Evolutionary conservation across 2,329 filamentous ascomycete species (phyloP).

Genomic region (Diaporthe eres): DNA sequence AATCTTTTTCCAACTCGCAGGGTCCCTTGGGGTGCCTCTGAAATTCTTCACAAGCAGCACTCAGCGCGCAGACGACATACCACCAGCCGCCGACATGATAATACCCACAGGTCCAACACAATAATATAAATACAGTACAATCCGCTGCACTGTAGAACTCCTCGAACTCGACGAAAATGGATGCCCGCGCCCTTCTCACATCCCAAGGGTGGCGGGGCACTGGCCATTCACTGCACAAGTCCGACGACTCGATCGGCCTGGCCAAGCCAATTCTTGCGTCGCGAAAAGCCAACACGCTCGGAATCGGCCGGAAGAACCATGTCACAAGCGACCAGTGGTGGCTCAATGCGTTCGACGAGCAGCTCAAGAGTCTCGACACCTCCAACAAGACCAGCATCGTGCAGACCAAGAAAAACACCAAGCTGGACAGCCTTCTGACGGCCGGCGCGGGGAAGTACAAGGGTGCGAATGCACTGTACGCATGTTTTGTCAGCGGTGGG

Average conservation of each 20-base stretch:
- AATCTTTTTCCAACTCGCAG: slow-evolving; percentile 35
- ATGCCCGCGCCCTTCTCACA: slow-evolving; percentile 86
- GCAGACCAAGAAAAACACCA: slow-evolving; percentile 67
- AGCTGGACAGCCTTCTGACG: slow-evolving; percentile 68
- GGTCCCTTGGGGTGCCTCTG: background rate
- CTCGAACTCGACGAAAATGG: slow-evolving; percentile 67
- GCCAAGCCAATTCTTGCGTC: slow-evolving; percentile 86
- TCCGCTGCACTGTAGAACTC: slow-evolving; percentile 1
- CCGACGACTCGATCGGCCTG: slow-evolving; percentile 80
- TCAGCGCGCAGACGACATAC: background rate
- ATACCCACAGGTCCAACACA: background rate
- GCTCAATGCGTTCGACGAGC: slow-evolving; percentile 94
- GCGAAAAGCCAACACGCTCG: slow-evolving; percentile 84
- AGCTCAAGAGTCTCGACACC: slow-evolving; percentile 83
- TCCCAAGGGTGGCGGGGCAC: slow-evolving; percentile 91
- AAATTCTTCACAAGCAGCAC: background rate
- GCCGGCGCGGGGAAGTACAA: slow-evolving; percentile 71
- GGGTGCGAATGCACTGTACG: slow-evolving; percentile 77
- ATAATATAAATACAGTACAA: slow-evolving; percentile 16
- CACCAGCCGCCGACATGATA: slow-evolving; percentile 28
- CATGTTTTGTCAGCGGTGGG: slow-evolving; percentile 87
- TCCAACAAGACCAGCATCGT: slow-evolving; percentile 68
- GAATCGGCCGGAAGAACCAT: slow-evolving; percentile 82
- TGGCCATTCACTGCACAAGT: slow-evolving; percentile 88
- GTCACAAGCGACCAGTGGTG: slow-evolving; percentile 91